Conservation (phyloP, 2,329 filamentous ascomycete species). For the Fusarium brevicatenulatum region DNA sequence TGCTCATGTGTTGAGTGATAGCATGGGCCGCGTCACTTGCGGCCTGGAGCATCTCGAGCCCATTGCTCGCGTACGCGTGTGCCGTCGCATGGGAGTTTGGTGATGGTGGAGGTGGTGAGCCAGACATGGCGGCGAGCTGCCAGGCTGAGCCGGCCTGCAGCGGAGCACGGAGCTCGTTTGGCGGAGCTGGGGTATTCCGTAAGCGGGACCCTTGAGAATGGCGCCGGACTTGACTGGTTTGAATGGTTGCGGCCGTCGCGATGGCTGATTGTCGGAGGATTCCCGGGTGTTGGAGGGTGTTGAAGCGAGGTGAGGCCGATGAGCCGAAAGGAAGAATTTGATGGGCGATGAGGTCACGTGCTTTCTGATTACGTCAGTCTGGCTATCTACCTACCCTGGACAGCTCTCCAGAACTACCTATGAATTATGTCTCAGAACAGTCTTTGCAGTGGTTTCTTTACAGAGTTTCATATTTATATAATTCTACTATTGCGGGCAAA, state of each 20-base stretch:
- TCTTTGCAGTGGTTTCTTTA: neutral
- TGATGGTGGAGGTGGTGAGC: constrained; percentile 43
- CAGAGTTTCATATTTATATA: neutral
- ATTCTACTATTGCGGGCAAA: too few species aligned
- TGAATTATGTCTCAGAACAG: neutral
- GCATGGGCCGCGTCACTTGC: constrained; percentile 57
- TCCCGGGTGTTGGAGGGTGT: constrained; percentile 50
- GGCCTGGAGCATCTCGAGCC: constrained; percentile 58
- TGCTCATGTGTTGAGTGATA: constrained; percentile 44
- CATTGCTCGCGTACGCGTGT: constrained; percentile 58
- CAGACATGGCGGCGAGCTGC: constrained; percentile 38
- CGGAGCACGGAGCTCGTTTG: constrained; percentile 39
- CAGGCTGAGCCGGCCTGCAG: constrained; percentile 30
- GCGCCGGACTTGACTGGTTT: constrained; percentile 23
- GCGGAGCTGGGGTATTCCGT: constrained; percentile 28
- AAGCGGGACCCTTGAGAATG: constrained; percentile 37
- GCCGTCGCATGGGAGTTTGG: constrained; percentile 47
- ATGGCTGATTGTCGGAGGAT: constrained; percentile 59
- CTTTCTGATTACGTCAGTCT: neutral
- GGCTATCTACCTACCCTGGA: constrained; percentile 16
- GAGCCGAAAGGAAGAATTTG: constrained; percentile 36
- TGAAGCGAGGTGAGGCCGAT: constrained; percentile 55
- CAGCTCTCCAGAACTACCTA: neutral
- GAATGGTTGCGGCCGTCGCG: constrained; percentile 38
- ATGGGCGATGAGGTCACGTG: constrained; percentile 26